These are phyloP conservation scores for Papilionanthe hybrid DNA, from an alignment of 116 monocot genomes.

Conservation along the genomic window DNA sequence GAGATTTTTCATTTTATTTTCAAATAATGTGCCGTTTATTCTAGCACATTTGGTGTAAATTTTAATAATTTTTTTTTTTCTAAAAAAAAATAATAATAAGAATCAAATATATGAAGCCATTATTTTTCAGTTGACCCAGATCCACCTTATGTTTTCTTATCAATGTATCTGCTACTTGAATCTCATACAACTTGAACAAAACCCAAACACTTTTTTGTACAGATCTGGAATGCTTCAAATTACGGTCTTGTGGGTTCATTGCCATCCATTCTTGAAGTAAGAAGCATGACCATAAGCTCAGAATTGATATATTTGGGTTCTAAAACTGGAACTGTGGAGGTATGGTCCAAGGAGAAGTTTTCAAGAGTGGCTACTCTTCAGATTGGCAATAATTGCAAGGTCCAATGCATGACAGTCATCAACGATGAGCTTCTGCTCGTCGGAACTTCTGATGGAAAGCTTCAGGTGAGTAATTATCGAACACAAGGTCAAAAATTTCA, in stretches of 20 bases:
- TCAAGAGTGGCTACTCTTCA: slow-evolving; percentile 37
- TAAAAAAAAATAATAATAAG: no score
- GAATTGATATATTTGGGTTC: slow-evolving; percentile 51
- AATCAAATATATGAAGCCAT: no score
- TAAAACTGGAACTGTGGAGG: slow-evolving; percentile 37
- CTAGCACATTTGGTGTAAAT: no score
- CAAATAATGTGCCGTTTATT: no score
- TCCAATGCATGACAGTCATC: slow-evolving; percentile 43
- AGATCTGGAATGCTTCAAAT: slow-evolving; percentile 29
- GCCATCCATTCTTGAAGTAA: slow-evolving; percentile 28
- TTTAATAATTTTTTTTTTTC: no score
- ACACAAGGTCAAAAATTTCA: neutral
- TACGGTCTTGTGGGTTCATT: slow-evolving; percentile 41
- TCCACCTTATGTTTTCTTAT: no score
- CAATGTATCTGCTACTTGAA: no score
- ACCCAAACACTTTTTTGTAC: neutral
- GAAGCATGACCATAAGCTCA: slow-evolving; percentile 32
- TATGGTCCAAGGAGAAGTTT: slow-evolving; percentile 51
- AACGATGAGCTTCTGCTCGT: slow-evolving; percentile 39
- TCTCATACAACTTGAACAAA: no score
- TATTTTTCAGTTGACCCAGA: no score
- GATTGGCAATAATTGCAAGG: slow-evolving; percentile 16
- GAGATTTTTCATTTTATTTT: no score
- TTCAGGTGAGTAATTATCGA: slow-evolving; percentile 28
- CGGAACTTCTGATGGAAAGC: slow-evolving; percentile 47